Conservation (phyloP, 805 yeast species). For the Ogataea dorogensis region DNA sequence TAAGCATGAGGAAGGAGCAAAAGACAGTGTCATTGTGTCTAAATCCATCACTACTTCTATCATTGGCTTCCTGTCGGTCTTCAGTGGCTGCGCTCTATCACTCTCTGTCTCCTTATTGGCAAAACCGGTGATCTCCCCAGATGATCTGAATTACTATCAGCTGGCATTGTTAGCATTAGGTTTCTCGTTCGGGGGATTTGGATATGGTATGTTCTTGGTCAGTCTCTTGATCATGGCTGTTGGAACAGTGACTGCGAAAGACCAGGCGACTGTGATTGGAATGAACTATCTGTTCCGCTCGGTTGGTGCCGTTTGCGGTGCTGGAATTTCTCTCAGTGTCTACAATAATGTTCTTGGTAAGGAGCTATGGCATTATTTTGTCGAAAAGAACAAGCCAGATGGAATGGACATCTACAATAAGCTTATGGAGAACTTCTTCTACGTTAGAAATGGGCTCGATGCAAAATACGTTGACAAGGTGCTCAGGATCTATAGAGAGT, state of each 20-base stretch:
- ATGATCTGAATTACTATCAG: slow-evolving; percentile 17
- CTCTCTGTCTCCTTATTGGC: slow-evolving; percentile 19
- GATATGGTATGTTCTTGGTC: slow-evolving; percentile 42
- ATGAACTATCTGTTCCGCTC: slow-evolving; percentile 50
- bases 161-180: slow-evolving; percentile 30
- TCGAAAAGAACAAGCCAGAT: slow-evolving; percentile 24
- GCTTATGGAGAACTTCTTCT: slow-evolving; percentile 26
- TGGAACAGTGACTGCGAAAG: slow-evolving; percentile 41
- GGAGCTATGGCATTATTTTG: slow-evolving; percentile 34
- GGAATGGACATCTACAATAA: slow-evolving; percentile 24
- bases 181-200: slow-evolving; percentile 34
- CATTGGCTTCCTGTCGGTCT: slow-evolving; percentile 22
- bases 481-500: slow-evolving; percentile 30
- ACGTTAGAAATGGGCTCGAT: slow-evolving; percentile 33
- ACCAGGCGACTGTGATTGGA: slow-evolving; percentile 49
- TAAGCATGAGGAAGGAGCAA: slow-evolving; percentile 22
- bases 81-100: slow-evolving; percentile 22
- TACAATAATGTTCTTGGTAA: slow-evolving; percentile 35
- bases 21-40: slow-evolving; percentile 18
- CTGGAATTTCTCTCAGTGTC: slow-evolving; percentile 40
- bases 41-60: slow-evolving; percentile 27
- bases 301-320: slow-evolving; percentile 46
- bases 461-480: slow-evolving; percentile 26
- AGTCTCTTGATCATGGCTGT: slow-evolving; percentile 42
- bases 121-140: slow-evolving; percentile 24